Base-by-base conservation (phyloP, 805 yeast genomes). In the Starmera amethionina region DNA sequence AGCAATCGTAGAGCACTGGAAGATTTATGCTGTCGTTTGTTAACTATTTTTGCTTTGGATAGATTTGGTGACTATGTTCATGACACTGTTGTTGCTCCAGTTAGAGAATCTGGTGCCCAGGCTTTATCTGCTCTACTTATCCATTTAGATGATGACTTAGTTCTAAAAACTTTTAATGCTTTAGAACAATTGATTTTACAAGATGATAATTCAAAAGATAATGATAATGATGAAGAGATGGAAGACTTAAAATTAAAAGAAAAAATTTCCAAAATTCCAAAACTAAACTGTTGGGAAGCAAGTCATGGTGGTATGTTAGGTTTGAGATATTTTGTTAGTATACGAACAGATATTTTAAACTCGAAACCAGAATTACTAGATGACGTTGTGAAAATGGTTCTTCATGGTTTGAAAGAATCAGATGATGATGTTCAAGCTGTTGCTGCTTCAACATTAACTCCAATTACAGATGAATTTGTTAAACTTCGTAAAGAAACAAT, bases 271-370 rank as follows among this genome's bases (percentile, higher is more conserved):
- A 56, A 49, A 40, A 58, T 25, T 2, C 59, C 67, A 11, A 64
- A 70, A 35, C 54, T 64, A 14, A 76, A 82, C 4, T 73, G 88
- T 41, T 93, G 98, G 98, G 97, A 94, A 57, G 97, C 96, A 3
- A 84, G 93, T 43, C 98, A 93, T 66, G 98, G 97, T 50, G 99
- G 97, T 37, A 79, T 93, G 80, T 72, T 93, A 11, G 98, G 97
- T 0, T 67, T 93, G 39, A 70, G 95, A 39, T 93, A 93, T 60
- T 80, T 93, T 50, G 98, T 90, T 10, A 82, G 95, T 44, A 87
- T 90, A 4, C 72, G 95, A 50, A 78, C 87, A 0, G 93, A 84
- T 46, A 71, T 88, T n/a, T 64, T 90, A 18, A 66, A 81, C 29
- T 59, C 69, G 11, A 72, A 75, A 40, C 70, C 77, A 3, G 56